phyloP scores from a whole-genome alignment of 2,329 filamentous ascomycete species.

The Dryadomyces quercivorus region DNA sequence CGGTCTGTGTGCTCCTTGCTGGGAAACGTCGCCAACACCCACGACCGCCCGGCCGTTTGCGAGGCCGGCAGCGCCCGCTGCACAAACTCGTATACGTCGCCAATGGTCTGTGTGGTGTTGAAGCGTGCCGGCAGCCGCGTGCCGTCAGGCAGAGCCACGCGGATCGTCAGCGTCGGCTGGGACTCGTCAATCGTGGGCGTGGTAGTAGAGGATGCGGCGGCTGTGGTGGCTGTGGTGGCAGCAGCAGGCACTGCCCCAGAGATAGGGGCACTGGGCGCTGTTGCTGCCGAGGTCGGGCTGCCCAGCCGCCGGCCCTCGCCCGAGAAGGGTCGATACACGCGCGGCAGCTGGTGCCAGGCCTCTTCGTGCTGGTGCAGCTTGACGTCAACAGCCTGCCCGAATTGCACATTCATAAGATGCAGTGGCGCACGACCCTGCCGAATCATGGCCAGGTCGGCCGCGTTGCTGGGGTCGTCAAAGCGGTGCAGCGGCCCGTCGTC shows the following conservation, averaged over 20 bases:
- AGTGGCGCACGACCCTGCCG: conserved; percentile 64
- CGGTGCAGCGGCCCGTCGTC: conserved; percentile 68
- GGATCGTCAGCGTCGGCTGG: conserved; percentile 56
- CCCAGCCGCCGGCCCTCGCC: conserved; percentile 64
- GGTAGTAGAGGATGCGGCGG: conserved; percentile 7
- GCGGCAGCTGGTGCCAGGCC: conserved; percentile 60
- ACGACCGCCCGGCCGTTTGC: conserved; percentile 40
- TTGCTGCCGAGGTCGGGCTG: conserved; percentile 47
- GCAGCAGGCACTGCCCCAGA: conserved; percentile 19
- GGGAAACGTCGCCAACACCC: conserved; percentile 73
- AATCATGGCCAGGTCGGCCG: conserved; percentile 61
- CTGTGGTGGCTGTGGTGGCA: conserved; percentile 18
- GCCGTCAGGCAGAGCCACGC: conserved; percentile 69
- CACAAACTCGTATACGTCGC: conserved; percentile 67
- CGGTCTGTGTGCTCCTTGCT: conserved; percentile 69
- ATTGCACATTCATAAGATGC: conserved; percentile 64
- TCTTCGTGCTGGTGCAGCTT: conserved; percentile 66
- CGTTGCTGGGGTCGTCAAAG: conserved; percentile 68
- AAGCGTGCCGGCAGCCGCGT: conserved; percentile 68
- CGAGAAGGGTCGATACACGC: conserved; percentile 63
- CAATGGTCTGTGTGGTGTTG: conserved; percentile 67
- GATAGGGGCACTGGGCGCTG: conserved; percentile 16
- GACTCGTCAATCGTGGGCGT: conserved; percentile 43
- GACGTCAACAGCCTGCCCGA: conserved; percentile 66
- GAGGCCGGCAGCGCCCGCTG: conserved; percentile 48